Evolutionary conservation across 495 filamentous ascomycete species (phyloP).

Genomic region (Podospora anserina): DNA sequence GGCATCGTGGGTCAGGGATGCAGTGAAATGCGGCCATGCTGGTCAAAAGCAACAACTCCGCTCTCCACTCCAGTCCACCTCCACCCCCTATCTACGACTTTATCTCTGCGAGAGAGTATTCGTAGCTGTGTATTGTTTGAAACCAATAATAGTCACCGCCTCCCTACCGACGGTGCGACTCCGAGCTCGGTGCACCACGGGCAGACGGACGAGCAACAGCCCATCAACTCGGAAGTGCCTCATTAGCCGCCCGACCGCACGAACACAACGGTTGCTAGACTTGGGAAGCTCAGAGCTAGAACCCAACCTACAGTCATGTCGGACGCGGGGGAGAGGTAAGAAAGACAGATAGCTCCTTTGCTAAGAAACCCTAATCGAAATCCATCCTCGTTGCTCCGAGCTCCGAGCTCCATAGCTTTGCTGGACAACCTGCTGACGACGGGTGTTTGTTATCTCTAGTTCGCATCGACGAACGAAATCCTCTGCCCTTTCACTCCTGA

Average conservation of each 20-base stretch:
- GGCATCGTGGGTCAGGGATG: conserved; percentile 1
- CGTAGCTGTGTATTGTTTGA: background rate
- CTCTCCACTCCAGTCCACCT: background rate
- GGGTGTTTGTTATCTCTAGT: conserved; percentile 20
- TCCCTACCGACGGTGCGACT: background rate
- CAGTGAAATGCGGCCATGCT: conserved; percentile 9
- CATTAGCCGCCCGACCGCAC: conserved; percentile 1
- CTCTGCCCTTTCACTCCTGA: conserved; percentile 47
- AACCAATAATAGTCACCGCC: background rate
- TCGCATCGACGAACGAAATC: conserved; percentile 54
- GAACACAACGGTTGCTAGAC: background rate
- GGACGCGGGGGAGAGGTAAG: conserved; percentile 45
- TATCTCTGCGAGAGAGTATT: background rate
- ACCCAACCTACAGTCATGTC: conserved; percentile 35
- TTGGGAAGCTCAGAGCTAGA: background rate
- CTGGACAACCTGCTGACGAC: conserved; percentile 17
- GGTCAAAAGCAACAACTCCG: conserved; percentile 13
- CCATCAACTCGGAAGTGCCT: background rate
- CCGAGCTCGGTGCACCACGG: background rate
- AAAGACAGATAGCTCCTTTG: background rate
- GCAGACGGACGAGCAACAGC: background rate
- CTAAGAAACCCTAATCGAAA: background rate
- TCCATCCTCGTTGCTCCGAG: background rate
- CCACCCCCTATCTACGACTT: background rate
- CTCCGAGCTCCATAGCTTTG: background rate